A percentile compares a stretch with the other conserved stretches of the same genome.
These are phyloP conservation scores for Pneumocystis sp. DNA, from an alignment of 1,139 yeast species.

Conservation along the genomic window DNA sequence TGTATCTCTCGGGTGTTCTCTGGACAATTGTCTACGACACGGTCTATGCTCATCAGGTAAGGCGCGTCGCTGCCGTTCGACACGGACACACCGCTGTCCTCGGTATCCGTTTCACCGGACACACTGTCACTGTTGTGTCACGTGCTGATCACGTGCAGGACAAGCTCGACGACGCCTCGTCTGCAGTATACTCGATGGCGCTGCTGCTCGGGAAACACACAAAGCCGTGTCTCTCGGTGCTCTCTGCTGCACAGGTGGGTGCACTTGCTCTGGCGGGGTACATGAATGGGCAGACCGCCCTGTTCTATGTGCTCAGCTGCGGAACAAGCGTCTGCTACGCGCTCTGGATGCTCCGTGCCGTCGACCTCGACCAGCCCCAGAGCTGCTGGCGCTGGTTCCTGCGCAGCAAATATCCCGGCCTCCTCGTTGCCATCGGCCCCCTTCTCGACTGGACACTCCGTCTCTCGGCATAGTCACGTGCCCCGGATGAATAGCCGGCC, in stretches of 20 bases:
- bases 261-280: slow-evolving; percentile 56
- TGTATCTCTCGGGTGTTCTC: slow-evolving; percentile 59
- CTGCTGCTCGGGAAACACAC: slow-evolving; percentile 78
- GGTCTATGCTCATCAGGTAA: slow-evolving; percentile 75
- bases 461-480: neutral
- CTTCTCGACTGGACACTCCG: slow-evolving; percentile 43
- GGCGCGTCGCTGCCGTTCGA: too few species aligned
- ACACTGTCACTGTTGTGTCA: too few species aligned
- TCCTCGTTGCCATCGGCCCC: slow-evolving; percentile 62
- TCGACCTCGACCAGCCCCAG: slow-evolving; percentile 61
- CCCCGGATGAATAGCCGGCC: too few species aligned
- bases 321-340: neutral
- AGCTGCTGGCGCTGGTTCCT: slow-evolving; percentile 73
- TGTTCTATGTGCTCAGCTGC: slow-evolving; percentile 40
- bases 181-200: slow-evolving; percentile 91
- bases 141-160: slow-evolving; percentile 28
- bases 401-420: slow-evolving; percentile 68
- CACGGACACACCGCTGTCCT: too few species aligned
- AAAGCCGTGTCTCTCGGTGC: slow-evolving; percentile 47
- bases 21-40: slow-evolving; percentile 98
- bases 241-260: slow-evolving; percentile 54
- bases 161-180: slow-evolving; percentile 66
- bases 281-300: slow-evolving; percentile 77
- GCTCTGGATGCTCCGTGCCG: slow-evolving; percentile 42
- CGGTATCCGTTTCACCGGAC: too few species aligned